Evolutionary conservation across 805 yeast species (phyloP), one percentile per base, ranked within the genome.

Genomic region (Yamadazyma sp.): DNA sequence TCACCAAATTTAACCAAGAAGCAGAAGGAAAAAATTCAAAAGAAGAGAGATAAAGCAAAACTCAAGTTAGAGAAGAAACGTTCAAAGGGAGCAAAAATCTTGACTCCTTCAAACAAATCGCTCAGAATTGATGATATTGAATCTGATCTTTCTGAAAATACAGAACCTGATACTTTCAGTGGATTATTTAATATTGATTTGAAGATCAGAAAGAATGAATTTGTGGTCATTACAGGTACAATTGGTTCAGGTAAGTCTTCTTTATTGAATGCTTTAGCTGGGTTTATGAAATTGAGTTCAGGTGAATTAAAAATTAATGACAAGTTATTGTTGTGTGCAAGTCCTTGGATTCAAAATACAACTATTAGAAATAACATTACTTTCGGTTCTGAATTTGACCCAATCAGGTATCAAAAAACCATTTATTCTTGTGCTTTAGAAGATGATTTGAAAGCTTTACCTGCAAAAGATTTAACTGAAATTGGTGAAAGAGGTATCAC

Each of bases 401-500:
- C 49, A 2, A 41, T 28, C 0, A 48, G 43, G 22, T 67, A 67
- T 44, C 44, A 44, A 5, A 45, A 48, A 30, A 56, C 63, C 7
- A 31, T 67, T 6, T 35, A 46, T 28, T 68, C 71, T 5, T 67
- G 72, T 53, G 62, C 64, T 26, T 59, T 67, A 39, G 60, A 58
- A 26, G 67, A 61, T 10, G 73, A 66, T 47, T 47, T 67, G 43
- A 42, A 37, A 7, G 40, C 38, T 17, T 53, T 67, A 33, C 64
- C 66, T 4, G 62, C 61, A 23, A 54, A 60, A 10, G 73, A 67
- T 45, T 37, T 47, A 29, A 66, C 72, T 13, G 72, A 67, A 47
- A 62, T 67, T 36, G 72, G 73, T 34, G 73, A 67, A 48, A 54
- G 69, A 39, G 73, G 73, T 36, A 54, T 66, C 33, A 67, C 69